Evolutionary conservation across 176 grass and related monocot species (phyloP).

Genomic region (Otatea glauca): DNA sequence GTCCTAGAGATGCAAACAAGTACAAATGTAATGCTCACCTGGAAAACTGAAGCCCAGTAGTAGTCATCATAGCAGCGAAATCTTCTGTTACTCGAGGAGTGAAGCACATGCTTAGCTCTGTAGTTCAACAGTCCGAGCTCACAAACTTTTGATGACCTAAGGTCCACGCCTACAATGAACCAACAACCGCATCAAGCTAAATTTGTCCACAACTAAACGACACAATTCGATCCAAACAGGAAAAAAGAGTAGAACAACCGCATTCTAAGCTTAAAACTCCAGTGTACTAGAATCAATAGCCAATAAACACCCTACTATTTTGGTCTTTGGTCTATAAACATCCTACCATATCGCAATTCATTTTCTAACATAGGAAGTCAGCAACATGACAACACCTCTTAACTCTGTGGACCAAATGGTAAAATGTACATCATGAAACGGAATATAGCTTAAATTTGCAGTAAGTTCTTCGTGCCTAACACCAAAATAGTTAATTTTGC

Average conservation of each 20-base stretch:
- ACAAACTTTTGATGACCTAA: conserved; percentile 85
- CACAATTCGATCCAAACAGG: neutral
- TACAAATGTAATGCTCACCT: conserved; percentile 53
- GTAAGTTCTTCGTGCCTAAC: neutral
- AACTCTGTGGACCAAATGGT: neutral
- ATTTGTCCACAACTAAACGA: neutral
- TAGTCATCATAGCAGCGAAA: conserved; percentile 90
- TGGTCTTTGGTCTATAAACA: no score
- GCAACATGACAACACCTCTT: conserved; percentile 3
- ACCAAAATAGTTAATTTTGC: neutral
- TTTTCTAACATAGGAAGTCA: neutral
- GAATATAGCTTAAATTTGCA: conserved; percentile 7
- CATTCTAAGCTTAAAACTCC: conserved; percentile 10
- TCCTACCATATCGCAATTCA: no score
- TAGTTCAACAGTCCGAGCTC: conserved; percentile 89
- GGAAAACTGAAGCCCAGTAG: conserved; percentile 96
- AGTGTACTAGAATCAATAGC: neutral
- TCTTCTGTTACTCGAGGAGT: conserved; percentile 71
- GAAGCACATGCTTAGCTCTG: conserved; percentile 88
- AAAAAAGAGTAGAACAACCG: conserved; percentile 17
- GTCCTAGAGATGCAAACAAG: conserved; percentile 7
- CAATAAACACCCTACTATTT: no score
- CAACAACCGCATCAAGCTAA: conserved; percentile 39
- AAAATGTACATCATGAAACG: conserved; percentile 2
- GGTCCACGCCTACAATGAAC: conserved; percentile 68